phyloP scores from a whole-genome alignment of 768 basidiomycete species.

The Termitomyces eurrhizus region DNA sequence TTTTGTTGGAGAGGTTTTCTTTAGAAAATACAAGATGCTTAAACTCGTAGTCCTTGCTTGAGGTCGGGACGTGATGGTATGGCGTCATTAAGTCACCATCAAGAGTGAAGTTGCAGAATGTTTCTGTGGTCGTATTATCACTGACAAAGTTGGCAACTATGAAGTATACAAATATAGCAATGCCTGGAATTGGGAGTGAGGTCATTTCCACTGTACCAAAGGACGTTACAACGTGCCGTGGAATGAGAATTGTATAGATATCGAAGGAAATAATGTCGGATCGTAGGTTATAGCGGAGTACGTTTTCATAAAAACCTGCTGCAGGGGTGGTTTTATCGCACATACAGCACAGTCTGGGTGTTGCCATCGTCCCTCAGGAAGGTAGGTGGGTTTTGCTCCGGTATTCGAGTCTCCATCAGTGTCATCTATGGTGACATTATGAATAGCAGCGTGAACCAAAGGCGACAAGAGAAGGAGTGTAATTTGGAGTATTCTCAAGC shows the following conservation, averaged over 20 bases:
- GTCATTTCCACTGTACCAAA: background rate
- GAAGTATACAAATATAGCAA: slow-evolving; percentile 35
- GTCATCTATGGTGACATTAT: slow-evolving; percentile 23
- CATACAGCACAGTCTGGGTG: slow-evolving; percentile 13
- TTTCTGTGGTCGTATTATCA: slow-evolving; percentile 18
- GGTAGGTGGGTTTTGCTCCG: slow-evolving; percentile 14
- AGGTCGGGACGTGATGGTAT: slow-evolving; percentile 25
- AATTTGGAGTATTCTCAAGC: background rate
- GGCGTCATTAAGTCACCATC: slow-evolving; percentile 19
- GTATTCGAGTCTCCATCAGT: slow-evolving; percentile 19
- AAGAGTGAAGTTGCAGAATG: slow-evolving; percentile 28
- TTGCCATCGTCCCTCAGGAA: slow-evolving; percentile 18
- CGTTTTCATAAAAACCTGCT: slow-evolving; percentile 10
- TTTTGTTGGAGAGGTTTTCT: slow-evolving; percentile 23
- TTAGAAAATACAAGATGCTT: slow-evolving; percentile 27
- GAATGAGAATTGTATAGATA: slow-evolving; percentile 17
- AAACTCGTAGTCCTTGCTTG: slow-evolving; percentile 22
- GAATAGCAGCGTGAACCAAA: background rate
- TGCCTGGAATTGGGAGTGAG: slow-evolving; percentile 20
- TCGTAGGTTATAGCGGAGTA: slow-evolving; percentile 20
- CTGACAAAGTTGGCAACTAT: slow-evolving; percentile 28
- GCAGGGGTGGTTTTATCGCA: slow-evolving; percentile 12
- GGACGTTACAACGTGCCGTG: slow-evolving; percentile 5
- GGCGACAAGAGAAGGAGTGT: background rate
- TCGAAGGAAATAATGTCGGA: slow-evolving; percentile 2